Base-by-base conservation (phyloP, 164 flowering plant genomes). In the Annona cherimola region DNA sequence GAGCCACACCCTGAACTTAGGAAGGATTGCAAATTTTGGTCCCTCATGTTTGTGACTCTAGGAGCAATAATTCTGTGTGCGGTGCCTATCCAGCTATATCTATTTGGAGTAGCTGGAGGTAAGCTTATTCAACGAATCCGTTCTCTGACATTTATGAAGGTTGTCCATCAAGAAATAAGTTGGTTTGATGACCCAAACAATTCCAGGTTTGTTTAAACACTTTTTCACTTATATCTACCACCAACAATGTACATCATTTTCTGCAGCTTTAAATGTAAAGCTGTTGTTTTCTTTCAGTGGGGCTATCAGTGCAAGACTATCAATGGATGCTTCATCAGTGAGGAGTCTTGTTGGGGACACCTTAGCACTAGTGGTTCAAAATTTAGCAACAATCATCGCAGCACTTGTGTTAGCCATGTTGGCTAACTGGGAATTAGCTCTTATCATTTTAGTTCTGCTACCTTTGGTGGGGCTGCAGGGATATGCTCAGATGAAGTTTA, bases 31-130 rank as follows among this genome's bases (percentile, higher is more conserved):
- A 72, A 12, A 55, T 74, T 74, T 45, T 88, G 93, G 96, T 79
- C 85, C 71, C 72, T 86, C 1, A 54, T 81, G 73, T 85, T 50
- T 76, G 42, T 86, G 4, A 75, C 75, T 12, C 68, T 86, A 20
- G 94, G 89, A 2, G 14, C 60, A 3, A 1, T 74, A 26, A 42
- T 63, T 40, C 42, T 84, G 0, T 35, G 84, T 45, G 77, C 72
- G 5, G 42, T 75, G 40, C 89, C 90, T 1, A 5, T 80, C 8
- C 89, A 89, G 70, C 83, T 79, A 42, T 89, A 69, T 76, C 75
- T 86, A 63, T 86, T 91, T 45, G 92, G 91, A 68, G 62, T 91
- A 71, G 67, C 94, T 0, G 94, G 93, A 40, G 88, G 84, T 1
- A 88, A 83, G 67, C 75, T 89, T 67, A 84, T 91, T 1, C 74